Evolutionary conservation across 129 eudicot genomes (phyloP).

Genomic region (Flaveria sonorensis): DNA sequence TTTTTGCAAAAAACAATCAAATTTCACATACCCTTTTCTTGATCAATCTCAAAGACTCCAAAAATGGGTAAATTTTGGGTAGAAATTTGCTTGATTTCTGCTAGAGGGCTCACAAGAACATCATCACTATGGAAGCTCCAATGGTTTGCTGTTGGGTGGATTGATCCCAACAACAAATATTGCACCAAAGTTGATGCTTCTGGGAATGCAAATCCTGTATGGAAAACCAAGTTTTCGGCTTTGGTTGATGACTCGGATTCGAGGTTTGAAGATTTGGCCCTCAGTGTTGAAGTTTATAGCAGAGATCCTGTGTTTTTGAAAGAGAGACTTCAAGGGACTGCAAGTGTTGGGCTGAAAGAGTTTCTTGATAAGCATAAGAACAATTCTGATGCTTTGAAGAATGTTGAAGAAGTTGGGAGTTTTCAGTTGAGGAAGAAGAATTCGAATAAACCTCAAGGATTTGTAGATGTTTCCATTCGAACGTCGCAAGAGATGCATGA

Average conservation of each 20-base stretch:
- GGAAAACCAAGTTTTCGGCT: slow-evolving; percentile 79
- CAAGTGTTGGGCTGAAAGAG: slow-evolving; percentile 66
- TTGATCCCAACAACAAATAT: slow-evolving; percentile 75
- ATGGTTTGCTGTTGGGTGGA: slow-evolving; percentile 95
- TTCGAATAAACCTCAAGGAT: slow-evolving; percentile 73
- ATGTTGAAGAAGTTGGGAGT: slow-evolving; percentile 82
- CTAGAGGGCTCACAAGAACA: slow-evolving; percentile 69
- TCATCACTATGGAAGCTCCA: slow-evolving; percentile 85
- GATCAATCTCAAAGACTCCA: slow-evolving; percentile 26
- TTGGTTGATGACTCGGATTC: slow-evolving; percentile 53
- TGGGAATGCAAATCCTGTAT: slow-evolving; percentile 75
- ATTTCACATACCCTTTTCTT: slow-evolving; percentile 27
- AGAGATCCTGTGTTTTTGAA: slow-evolving; percentile 82
- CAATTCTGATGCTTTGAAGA: slow-evolving; percentile 43
- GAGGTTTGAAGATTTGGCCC: slow-evolving; percentile 46
- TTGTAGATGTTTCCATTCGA: slow-evolving; percentile 76
- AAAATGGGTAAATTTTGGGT: slow-evolving; percentile 81
- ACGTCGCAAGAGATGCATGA: slow-evolving; percentile 61
- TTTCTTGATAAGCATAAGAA: slow-evolving; percentile 63
- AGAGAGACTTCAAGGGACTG: slow-evolving; percentile 72
- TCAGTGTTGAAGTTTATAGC: slow-evolving; percentile 81
- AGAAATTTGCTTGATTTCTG: slow-evolving; percentile 74
- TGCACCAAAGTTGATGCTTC: slow-evolving; percentile 83
- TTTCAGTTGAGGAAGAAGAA: slow-evolving; percentile 72
- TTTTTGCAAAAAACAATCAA: slow-evolving; percentile 35